Percentiles rank a stretch among this genome's conserved stretches.
phyloP scores from a whole-genome alignment of 805 yeast genomes.

The Saccharomycopsis babjevae region DNA sequence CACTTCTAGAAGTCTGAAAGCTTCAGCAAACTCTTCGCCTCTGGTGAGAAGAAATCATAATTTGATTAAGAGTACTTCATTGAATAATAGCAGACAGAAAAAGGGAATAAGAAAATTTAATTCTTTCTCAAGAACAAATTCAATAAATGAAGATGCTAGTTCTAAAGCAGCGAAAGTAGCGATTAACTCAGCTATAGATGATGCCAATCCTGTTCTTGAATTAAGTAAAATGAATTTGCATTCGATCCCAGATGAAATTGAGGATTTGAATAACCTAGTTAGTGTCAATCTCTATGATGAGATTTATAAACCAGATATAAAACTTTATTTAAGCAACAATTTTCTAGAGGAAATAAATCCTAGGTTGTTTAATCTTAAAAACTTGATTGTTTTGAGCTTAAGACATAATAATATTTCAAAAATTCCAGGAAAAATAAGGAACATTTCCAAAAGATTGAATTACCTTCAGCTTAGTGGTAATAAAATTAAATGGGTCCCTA shows the following conservation, averaged over 20 bases:
- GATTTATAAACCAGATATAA: constrained; percentile 11
- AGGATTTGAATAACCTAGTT: constrained; percentile 17
- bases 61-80: not conserved
- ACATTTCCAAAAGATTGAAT: constrained; percentile 3
- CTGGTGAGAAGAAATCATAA: not conserved
- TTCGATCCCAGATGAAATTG: constrained; percentile 16
- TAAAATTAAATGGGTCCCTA: constrained; percentile 9
- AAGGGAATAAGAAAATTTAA: not conserved
- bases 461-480: constrained; percentile 16
- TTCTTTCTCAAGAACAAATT: constrained; percentile 10
- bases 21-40: not conserved
- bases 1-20: not conserved
- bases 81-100: not conserved
- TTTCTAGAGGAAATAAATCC: constrained; percentile 12
- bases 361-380: constrained; percentile 12
- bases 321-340: constrained; percentile 15
- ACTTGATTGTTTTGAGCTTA: constrained; percentile 13
- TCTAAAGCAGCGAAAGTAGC: constrained; percentile 4
- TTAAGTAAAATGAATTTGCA: constrained; percentile 10
- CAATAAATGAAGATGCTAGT: constrained; percentile 2
- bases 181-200: constrained; percentile 16
- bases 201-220: constrained; percentile 9
- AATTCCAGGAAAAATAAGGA: constrained; percentile 16
- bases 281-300: constrained; percentile 3
- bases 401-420: constrained; percentile 10